phyloP scores from a whole-genome alignment of 345 rosid genomes.

The Cardamine resedifolia region DNA sequence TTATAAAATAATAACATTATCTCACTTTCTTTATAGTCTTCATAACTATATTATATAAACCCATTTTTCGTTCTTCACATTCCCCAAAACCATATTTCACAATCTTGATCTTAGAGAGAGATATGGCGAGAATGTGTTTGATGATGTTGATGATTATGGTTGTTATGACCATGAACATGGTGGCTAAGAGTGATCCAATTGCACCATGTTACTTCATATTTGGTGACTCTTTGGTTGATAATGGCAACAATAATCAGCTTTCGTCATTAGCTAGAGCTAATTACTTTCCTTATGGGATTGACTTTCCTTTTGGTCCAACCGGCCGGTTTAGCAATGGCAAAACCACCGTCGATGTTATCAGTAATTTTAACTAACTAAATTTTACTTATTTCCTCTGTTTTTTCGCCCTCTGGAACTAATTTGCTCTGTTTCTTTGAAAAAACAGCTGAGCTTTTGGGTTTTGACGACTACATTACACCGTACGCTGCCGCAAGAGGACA shows the following conservation, averaged over 20 bases:
- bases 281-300: conserved; percentile 87
- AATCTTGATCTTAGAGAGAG: conserved; percentile 10
- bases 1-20: too few species aligned
- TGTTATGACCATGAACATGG: conserved; percentile 28
- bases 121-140: conserved; percentile 29
- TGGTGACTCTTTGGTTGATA: conserved; percentile 89
- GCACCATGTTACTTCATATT: conserved; percentile 84
- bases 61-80: conserved; percentile 4
- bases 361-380: conserved; percentile 35
- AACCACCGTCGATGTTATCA: conserved; percentile 76
- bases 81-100: neutral
- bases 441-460: conserved; percentile 64
- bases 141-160: conserved; percentile 31
- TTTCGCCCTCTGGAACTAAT: neutral
- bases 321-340: conserved; percentile 81
- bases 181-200: conserved; percentile 47
- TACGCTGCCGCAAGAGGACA: conserved; percentile 56
- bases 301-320: conserved; percentile 67
- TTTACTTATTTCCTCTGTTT: neutral
- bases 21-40: conserved; percentile 17
- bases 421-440: conserved; percentile 2
- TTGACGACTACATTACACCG: conserved; percentile 56
- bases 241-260: conserved; percentile 81
- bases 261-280: conserved; percentile 69
- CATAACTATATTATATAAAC: conserved; percentile 34